Percentiles rank a stretch among this genome's conserved stretches.
These are phyloP conservation scores for Aspergillus panamensis DNA, from an alignment of 495 filamentous ascomycete genomes.

Conservation along the genomic window DNA sequence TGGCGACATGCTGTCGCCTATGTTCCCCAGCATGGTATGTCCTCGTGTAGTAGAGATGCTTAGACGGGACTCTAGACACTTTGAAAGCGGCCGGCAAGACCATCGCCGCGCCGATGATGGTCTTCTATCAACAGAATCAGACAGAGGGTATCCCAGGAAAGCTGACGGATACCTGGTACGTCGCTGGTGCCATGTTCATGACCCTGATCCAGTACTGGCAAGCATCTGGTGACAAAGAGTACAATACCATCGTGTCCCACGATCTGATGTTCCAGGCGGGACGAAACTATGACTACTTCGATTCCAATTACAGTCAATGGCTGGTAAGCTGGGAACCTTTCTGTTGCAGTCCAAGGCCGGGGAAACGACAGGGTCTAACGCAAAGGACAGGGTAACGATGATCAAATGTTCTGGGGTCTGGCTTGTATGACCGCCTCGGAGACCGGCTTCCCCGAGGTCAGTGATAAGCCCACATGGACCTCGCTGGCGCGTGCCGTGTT, in stretches of 20 bases:
- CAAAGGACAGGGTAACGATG: conserved; percentile 43
- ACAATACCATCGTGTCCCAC: conserved; percentile 43
- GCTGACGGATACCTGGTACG: conserved; percentile 44
- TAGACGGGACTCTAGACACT: conserved; percentile 17
- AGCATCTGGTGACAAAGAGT: conserved; percentile 45
- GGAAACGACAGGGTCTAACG: neutral
- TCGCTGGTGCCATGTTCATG: conserved; percentile 48
- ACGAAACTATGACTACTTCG: conserved; percentile 41
- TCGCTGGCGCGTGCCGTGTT: conserved; percentile 70
- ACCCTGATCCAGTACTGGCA: conserved; percentile 49
- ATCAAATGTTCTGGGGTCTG: conserved; percentile 53
- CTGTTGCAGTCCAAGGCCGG: neutral
- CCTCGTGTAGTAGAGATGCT: neutral
- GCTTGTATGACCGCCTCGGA: conserved; percentile 50
- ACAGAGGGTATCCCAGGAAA: conserved; percentile 37
- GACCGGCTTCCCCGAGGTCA: conserved; percentile 37
- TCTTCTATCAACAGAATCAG: conserved; percentile 44
- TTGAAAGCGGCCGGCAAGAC: conserved; percentile 20
- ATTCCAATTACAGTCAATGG: conserved; percentile 30
- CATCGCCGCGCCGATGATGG: conserved; percentile 41
- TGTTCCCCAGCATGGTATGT: neutral
- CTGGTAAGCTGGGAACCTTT: conserved; percentile 17
- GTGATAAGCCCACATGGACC: conserved; percentile 59
- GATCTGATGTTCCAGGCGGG: conserved; percentile 45
- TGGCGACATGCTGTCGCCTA: neutral